Base-by-base conservation (phyloP, 164 flowering plant genomes). In the Nymphaea thermarum region DNA sequence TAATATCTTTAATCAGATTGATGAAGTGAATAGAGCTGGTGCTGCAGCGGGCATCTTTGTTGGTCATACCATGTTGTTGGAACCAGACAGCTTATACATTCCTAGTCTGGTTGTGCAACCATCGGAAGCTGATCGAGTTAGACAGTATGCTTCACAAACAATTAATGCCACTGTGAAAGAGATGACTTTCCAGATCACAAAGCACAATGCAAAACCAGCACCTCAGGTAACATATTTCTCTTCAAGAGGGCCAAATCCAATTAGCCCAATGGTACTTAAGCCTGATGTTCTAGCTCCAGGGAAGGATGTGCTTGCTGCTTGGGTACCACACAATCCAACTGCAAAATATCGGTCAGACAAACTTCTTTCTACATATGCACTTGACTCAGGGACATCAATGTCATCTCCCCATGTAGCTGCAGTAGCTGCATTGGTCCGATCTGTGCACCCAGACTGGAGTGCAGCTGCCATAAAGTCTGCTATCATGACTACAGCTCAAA, bases 251-350 rank as follows among this genome's bases (percentile, higher is more conserved):
- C 79, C 79, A 42, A 67, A 73, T 62, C 16, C 43, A 44, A 42
- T 78, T 68, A 77, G 82, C 67, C 89, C 90, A 3, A 15, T 42
- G 53, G 77, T 87, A 4, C 41, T 87, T 66, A 89, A 87, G 68
- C 93, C 96, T 7, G 96, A 89, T 67, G 2, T 87, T 25, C 69
- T 80, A 72, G 87, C 82, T 11, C 93, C 93, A 4, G 93, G 93
- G 0, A 64, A 65, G 0, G 42, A 65, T 3, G 72, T 87, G 43
- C 66, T 87, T 16, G 93, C 91, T 10, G 64, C 91, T 5, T 87
- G 89, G 89, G 73, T 88, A 10, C 59, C 43, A 14, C 77, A 71
- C 42, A 18, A 2, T 8, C 41, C 81, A 0, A 83, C 72, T 3
- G 55, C 65, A 0, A 53, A 2, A 0, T 36, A 66, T 4, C 45